A percentile compares a stretch with the other conserved stretches of the same genome.
Conservation (phyloP, 495 filamentous ascomycete species). For the Aspergillus panamensis region DNA sequence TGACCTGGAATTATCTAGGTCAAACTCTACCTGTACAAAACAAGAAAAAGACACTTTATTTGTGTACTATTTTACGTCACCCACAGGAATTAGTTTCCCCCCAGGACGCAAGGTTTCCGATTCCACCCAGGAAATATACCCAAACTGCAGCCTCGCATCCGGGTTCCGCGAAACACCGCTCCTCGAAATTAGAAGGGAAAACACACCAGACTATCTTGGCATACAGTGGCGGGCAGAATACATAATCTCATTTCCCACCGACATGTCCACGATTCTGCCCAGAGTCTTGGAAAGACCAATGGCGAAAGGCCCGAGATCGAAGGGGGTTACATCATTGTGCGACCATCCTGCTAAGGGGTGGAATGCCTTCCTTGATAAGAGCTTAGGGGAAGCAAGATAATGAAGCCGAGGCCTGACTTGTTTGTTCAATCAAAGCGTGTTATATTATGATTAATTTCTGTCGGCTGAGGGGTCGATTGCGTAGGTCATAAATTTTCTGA, state of each 20-base stretch:
- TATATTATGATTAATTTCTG: neutral
- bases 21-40: neutral
- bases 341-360: neutral
- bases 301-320: neutral
- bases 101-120: neutral
- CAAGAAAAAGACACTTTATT: neutral
- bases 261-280: neutral
- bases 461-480: no score
- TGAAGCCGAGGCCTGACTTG: neutral
- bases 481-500: no score
- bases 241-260: neutral
- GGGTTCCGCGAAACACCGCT: neutral
- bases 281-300: neutral
- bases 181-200: neutral
- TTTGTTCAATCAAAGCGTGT: neutral
- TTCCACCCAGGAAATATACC: neutral
- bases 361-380: constrained; percentile 2
- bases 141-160: neutral
- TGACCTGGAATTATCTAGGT: neutral
- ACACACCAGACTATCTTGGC: neutral
- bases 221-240: neutral
- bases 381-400: no score
- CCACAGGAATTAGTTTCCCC: neutral
- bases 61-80: neutral
- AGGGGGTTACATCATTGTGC: constrained; percentile 2